These are phyloP conservation scores for Tephrocybe sp. DNA, from an alignment of 768 basidiomycete species.

Conservation along the genomic window DNA sequence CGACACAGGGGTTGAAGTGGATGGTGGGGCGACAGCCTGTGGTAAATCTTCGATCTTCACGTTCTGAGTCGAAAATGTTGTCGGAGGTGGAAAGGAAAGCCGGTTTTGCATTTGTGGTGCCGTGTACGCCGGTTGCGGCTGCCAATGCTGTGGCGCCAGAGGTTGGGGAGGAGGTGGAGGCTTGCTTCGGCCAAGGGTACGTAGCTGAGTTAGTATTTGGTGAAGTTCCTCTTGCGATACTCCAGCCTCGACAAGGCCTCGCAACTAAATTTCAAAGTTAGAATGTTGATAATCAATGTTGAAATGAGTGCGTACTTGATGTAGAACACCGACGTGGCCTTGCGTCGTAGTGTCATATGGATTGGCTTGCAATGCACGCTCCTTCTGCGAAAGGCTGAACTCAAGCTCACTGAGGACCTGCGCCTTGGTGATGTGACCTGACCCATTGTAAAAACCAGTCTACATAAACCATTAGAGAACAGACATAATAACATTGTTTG, in stretches of 20 bases:
- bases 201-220: slow-evolving; percentile 73
- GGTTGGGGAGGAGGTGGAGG: slow-evolving; percentile 32
- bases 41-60: slow-evolving; percentile 20
- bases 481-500: too few relatives aligned
- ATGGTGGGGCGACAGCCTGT: slow-evolving; percentile 14
- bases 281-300: slow-evolving; percentile 1
- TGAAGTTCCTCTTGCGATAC: slow-evolving; percentile 79
- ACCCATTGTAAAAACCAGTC: slow-evolving; percentile 35
- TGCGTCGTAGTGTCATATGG: slow-evolving; percentile 69
- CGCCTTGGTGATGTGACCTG: slow-evolving; percentile 60
- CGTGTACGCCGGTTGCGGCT: slow-evolving; percentile 13
- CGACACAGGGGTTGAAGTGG: slow-evolving; percentile 30
- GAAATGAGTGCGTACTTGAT: slow-evolving; percentile 58
- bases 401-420: slow-evolving; percentile 86
- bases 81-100: slow-evolving; percentile 13
- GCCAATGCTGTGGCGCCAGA: slow-evolving; percentile 20
- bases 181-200: slow-evolving; percentile 53
- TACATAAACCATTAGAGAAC: slow-evolving; percentile 17
- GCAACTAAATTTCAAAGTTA: slow-evolving; percentile 49
- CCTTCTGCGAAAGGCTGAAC: slow-evolving; percentile 79
- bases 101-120: slow-evolving; percentile 19
- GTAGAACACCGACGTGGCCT: slow-evolving; percentile 75
- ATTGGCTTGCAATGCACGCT: slow-evolving; percentile 68
- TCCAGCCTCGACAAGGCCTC: slow-evolving; percentile 72
- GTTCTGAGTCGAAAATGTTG: slow-evolving; percentile 12